Percentiles rank a stretch among this genome's conserved stretches.
Evolutionary conservation across 2,329 filamentous ascomycete species (phyloP).

Genomic region (Fusarium redolens): DNA sequence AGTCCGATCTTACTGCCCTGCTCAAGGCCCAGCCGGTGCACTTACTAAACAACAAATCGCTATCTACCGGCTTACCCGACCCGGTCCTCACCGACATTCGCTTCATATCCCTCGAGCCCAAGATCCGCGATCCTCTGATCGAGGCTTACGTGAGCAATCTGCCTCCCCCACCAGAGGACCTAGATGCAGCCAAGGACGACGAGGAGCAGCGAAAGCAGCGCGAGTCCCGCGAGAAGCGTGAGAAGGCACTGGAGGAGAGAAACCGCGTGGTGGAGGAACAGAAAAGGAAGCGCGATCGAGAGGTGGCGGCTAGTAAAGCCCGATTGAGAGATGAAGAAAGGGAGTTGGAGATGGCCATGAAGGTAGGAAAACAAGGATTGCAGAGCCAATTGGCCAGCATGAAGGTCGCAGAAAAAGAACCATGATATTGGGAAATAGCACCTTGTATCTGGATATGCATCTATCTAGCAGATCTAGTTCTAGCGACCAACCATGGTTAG

Average conservation of each 20-base stretch:
- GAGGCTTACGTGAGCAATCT: conserved; percentile 74
- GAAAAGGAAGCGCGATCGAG: conserved; percentile 68
- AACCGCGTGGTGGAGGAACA: conserved; percentile 72
- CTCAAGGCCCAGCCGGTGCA: conserved; percentile 70
- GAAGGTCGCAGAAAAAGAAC: conserved; percentile 39
- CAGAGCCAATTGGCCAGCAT: conserved; percentile 66
- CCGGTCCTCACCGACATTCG: conserved; percentile 73
- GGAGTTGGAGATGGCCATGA: conserved; percentile 76
- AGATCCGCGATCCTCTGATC: conserved; percentile 72
- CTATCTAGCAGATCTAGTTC: conserved; percentile 16
- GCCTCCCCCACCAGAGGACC: conserved; percentile 65
- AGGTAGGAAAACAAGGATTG: conserved; percentile 73
- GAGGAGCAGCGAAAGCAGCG: conserved; percentile 61
- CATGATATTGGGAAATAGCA: conserved; percentile 17
- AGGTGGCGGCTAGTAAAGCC: conserved; percentile 70
- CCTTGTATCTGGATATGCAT: conserved; percentile 5
- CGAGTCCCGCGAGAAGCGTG: conserved; percentile 68
- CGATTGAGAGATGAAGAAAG: conserved; percentile 73
- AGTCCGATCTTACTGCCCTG: conserved; percentile 74
- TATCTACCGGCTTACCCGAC: conserved; percentile 68
- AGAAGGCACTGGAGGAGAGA: conserved; percentile 74
- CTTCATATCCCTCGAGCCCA: conserved; percentile 73
- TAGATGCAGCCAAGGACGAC: conserved; percentile 57
- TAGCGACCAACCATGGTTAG: background rate
- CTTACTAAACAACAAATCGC: conserved; percentile 69